These are phyloP conservation scores for Eleusine coracana DNA, from an alignment of 176 grass and related monocot species.

Conservation along the genomic window DNA sequence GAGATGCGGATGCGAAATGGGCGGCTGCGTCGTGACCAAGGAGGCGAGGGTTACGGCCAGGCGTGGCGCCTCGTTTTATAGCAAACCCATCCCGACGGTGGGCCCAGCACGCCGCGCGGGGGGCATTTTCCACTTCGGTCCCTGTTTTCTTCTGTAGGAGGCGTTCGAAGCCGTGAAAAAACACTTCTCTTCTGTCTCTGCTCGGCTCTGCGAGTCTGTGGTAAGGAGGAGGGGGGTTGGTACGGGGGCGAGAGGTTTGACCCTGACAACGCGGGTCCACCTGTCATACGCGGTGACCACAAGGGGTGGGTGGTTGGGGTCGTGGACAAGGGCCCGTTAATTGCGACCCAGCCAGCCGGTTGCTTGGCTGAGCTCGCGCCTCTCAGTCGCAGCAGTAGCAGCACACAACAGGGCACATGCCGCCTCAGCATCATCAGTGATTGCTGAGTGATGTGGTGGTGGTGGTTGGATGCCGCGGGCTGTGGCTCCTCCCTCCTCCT, in stretches of 20 bases:
- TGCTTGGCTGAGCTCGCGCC: neutral
- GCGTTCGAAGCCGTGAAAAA: neutral
- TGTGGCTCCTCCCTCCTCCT: neutral
- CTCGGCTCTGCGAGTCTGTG: neutral
- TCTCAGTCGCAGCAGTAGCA: neutral
- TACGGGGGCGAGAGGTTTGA: slow-evolving; percentile 17
- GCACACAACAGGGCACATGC: neutral
- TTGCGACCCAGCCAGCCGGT: neutral
- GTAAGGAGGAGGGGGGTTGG: neutral
- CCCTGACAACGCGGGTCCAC: neutral
- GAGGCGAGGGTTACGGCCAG: slow-evolving; percentile 34
- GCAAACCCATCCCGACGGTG: neutral
- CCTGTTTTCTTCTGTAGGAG: neutral
- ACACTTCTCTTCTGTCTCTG: neutral
- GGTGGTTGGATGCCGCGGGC: neutral
- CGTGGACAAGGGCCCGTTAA: slow-evolving; percentile 24
- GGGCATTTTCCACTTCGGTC: neutral
- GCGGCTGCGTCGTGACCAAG: slow-evolving; percentile 27
- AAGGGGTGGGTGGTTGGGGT: slow-evolving; percentile 12
- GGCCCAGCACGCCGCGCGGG: neutral
- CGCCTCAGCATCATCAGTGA: too few relatives aligned
- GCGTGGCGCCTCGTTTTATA: slow-evolving; percentile 38
- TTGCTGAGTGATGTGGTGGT: too few relatives aligned
- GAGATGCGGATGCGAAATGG: neutral
- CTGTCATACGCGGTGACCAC: neutral